Evolutionary conservation across 371 early-diverging fungal species (phyloP).

Genomic region (Mortierella sp.): DNA sequence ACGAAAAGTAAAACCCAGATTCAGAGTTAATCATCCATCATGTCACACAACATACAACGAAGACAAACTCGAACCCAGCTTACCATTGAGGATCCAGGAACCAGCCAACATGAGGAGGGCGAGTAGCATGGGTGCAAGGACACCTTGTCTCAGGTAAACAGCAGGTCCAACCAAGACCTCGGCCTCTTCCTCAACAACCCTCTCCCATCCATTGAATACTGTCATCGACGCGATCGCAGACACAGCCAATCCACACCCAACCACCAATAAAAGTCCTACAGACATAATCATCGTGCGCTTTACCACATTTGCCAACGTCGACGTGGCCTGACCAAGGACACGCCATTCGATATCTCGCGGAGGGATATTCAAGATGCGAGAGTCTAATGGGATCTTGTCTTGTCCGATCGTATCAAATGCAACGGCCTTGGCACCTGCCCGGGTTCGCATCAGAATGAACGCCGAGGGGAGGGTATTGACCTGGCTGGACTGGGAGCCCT

Average conservation of each 20-base stretch:
- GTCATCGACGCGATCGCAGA: constrained; percentile 26
- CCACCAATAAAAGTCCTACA: neutral
- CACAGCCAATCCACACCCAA: constrained; percentile 23
- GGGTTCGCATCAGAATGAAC: constrained; percentile 30
- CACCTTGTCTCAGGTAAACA: constrained; percentile 19
- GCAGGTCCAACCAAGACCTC: neutral
- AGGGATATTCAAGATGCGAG: constrained; percentile 18
- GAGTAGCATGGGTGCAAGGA: constrained; percentile 24
- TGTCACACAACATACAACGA: neutral
- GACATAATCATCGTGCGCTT: neutral
- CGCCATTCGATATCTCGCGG: constrained; percentile 38
- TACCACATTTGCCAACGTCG: neutral
- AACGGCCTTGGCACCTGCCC: constrained; percentile 20
- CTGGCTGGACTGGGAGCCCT: neutral
- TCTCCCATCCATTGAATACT: constrained; percentile 24
- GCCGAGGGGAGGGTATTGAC: constrained; percentile 19
- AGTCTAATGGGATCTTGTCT: constrained; percentile 6
- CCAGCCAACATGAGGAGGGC: constrained; percentile 14
- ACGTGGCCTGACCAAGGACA: constrained; percentile 19
- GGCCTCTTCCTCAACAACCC: constrained; percentile 10
- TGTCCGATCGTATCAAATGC: constrained; percentile 10
- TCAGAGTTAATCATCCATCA: neutral
- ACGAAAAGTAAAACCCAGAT: neutral
- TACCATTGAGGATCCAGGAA: constrained; percentile 41
- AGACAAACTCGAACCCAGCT: neutral